These are phyloP conservation scores for Coleophoma eucalyptorum DNA, from an alignment of 2,329 filamentous ascomycete species.

Conservation along the genomic window DNA sequence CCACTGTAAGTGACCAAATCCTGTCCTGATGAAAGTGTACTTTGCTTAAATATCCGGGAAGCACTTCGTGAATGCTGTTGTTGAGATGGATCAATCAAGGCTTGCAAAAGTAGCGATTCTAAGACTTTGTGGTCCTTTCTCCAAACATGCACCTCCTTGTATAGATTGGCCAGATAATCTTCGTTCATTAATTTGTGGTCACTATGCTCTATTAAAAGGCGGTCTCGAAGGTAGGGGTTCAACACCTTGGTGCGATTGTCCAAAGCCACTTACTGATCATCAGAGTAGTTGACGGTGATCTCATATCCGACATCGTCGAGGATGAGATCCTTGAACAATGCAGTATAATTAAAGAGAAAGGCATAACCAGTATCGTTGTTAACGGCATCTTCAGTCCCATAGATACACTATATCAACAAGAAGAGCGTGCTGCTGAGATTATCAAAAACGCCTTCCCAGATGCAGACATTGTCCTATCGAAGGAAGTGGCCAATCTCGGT, in stretches of 20 bases:
- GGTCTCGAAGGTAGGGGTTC: slow-evolving; percentile 35
- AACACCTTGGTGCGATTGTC: too few relatives aligned
- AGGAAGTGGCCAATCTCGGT: slow-evolving; percentile 43
- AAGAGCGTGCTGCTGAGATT: slow-evolving; percentile 30
- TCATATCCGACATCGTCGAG: slow-evolving; percentile 11
- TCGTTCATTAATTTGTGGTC: slow-evolving; percentile 40
- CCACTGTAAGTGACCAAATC: slow-evolving; percentile 26
- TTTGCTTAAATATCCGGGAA: not conserved
- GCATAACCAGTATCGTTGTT: slow-evolving; percentile 43
- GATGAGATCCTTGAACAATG: slow-evolving; percentile 7
- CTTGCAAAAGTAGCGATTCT: slow-evolving; percentile 49
- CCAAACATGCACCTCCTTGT: slow-evolving; percentile 30
- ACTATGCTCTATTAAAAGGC: slow-evolving; percentile 42
- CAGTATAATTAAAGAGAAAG: slow-evolving; percentile 12
- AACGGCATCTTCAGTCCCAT: slow-evolving; percentile 51
- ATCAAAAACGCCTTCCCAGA: slow-evolving; percentile 6
- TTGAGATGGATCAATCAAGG: slow-evolving; percentile 46
- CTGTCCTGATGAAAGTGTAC: not conserved
- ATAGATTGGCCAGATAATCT: slow-evolving; percentile 50
- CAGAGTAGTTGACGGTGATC: slow-evolving; percentile 8
- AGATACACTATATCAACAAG: slow-evolving; percentile 42
- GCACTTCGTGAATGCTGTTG: slow-evolving; percentile 56
- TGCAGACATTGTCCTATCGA: slow-evolving; percentile 40
- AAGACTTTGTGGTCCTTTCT: slow-evolving; percentile 50
- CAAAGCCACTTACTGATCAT: too few relatives aligned